Evolutionary conservation across 177 flowering plant genomes (phyloP).

Genomic region (Tripterygium wilfordii): DNA sequence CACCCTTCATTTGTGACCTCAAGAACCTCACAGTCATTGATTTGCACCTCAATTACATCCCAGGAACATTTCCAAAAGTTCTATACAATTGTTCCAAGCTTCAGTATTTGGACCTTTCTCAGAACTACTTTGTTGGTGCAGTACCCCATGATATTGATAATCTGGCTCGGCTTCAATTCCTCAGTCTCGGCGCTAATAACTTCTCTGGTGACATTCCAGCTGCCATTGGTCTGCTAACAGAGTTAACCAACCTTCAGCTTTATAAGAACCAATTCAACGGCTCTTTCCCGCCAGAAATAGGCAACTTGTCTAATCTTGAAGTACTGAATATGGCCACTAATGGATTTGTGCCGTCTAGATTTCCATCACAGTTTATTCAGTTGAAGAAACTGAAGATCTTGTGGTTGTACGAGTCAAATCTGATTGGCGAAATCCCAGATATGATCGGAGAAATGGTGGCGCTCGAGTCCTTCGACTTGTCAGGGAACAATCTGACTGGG

Average conservation of each 20-base stretch:
- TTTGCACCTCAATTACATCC: slow-evolving; percentile 34
- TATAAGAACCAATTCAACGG: slow-evolving; percentile 39
- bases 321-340: slow-evolving; percentile 23
- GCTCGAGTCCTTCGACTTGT: slow-evolving; percentile 52
- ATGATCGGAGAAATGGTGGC: slow-evolving; percentile 30
- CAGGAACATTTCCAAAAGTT: slow-evolving; percentile 42
- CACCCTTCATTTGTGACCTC: slow-evolving; percentile 57
- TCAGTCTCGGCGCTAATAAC: slow-evolving; percentile 45
- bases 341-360: slow-evolving; percentile 19
- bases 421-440: slow-evolving; percentile 67
- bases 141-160: slow-evolving; percentile 49
- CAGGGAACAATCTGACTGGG: slow-evolving; percentile 38
- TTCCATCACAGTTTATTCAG: slow-evolving; percentile 38
- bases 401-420: slow-evolving; percentile 27
- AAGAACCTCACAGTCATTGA: slow-evolving; percentile 35
- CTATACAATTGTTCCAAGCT: slow-evolving; percentile 61
- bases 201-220: slow-evolving; percentile 66
- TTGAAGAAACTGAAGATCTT: slow-evolving; percentile 42
- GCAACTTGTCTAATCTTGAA: slow-evolving; percentile 44
- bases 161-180: slow-evolving; percentile 24
- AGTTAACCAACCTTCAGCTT: slow-evolving; percentile 30
- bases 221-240: slow-evolving; percentile 31
- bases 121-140: slow-evolving; percentile 51
- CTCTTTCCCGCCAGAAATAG: slow-evolving; percentile 48
- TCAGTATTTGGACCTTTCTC: slow-evolving; percentile 42